Conservation (phyloP, 1,284 basidiomycete genomes). For the Ustilago hordei region DNA sequence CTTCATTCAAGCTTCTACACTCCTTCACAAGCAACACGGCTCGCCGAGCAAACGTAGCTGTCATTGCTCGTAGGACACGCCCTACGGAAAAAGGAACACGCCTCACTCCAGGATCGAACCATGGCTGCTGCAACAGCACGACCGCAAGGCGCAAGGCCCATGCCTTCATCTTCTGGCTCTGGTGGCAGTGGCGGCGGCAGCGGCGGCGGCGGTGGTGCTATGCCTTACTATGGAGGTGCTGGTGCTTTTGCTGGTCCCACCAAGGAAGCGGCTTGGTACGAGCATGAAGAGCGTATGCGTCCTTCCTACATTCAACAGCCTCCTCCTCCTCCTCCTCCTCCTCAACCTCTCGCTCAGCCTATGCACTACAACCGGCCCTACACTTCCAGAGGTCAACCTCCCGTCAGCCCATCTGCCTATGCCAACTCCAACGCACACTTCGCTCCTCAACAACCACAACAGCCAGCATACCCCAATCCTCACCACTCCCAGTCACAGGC, state of each 20-base stretch:
- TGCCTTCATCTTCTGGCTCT: conserved; percentile 44
- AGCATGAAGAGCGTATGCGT: conserved; percentile 60
- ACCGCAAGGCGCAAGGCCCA: conserved; percentile 45
- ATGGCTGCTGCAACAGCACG: conserved; percentile 41
- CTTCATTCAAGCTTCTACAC: not conserved
- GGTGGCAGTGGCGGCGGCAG: conserved; percentile 24
- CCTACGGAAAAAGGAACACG: not conserved
- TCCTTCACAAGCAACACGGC: not conserved
- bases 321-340: conserved; percentile 17
- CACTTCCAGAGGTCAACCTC: conserved; percentile 19
- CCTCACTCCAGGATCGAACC: not conserved
- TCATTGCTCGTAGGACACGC: too few species aligned
- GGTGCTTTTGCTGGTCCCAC: conserved; percentile 16
- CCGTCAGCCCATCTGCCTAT: conserved; percentile 30
- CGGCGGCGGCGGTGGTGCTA: not conserved
- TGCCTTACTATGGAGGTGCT: conserved; percentile 21
- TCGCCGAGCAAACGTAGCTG: not conserved
- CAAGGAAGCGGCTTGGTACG: conserved; percentile 64
- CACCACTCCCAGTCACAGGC: conserved; percentile 13
- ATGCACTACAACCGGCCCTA: conserved; percentile 37
- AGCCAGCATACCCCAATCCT: conserved; percentile 13
- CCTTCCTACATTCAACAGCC: conserved; percentile 62
- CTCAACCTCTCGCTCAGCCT: conserved; percentile 23
- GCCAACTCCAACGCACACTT: conserved; percentile 13
- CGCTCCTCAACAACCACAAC: conserved; percentile 8